A percentile compares a stretch with the other conserved stretches of the same genome.
Conservation (phyloP, 345 rosid genomes). For the Aquilaria sinensis region DNA sequence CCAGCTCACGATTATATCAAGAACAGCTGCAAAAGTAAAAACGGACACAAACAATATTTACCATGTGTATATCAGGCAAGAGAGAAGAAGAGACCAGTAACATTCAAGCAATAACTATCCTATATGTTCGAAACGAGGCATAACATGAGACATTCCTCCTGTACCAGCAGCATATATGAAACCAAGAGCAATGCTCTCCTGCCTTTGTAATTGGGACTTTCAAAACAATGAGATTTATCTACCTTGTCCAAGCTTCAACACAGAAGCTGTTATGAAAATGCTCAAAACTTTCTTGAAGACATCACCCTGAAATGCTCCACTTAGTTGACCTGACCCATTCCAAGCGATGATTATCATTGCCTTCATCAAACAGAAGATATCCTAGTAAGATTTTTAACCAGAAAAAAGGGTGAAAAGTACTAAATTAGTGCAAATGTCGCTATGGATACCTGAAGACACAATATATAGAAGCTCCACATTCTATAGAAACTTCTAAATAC, state of each 20-base stretch:
- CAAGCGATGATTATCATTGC: constrained; percentile 62
- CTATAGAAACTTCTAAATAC: constrained; percentile 63
- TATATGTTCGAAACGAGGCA: neutral
- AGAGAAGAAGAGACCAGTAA: neutral
- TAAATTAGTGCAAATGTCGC: neutral
- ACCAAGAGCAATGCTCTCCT: no score
- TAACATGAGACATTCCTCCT: neutral
- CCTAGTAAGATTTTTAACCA: constrained; percentile 12
- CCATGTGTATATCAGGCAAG: neutral
- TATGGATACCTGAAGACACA: constrained; percentile 44
- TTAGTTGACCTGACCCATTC: constrained; percentile 46
- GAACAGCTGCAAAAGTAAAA: constrained; percentile 32
- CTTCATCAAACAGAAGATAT: constrained; percentile 23
- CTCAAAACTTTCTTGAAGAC: constrained; percentile 50
- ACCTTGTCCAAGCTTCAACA: constrained; percentile 57
- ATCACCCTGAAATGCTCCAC: constrained; percentile 36
- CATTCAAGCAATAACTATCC: neutral
- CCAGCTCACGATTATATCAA: constrained; percentile 47
- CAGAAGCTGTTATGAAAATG: constrained; percentile 57
- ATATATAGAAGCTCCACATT: constrained; percentile 60
- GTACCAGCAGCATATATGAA: no score
- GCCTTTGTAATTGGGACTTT: no score
- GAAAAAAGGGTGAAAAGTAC: neutral
- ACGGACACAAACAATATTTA: constrained; percentile 2
- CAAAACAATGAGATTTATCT: constrained; percentile 7